Conservation (phyloP, 2,329 filamentous ascomycete species). For the Aspergillus terreus region DNA sequence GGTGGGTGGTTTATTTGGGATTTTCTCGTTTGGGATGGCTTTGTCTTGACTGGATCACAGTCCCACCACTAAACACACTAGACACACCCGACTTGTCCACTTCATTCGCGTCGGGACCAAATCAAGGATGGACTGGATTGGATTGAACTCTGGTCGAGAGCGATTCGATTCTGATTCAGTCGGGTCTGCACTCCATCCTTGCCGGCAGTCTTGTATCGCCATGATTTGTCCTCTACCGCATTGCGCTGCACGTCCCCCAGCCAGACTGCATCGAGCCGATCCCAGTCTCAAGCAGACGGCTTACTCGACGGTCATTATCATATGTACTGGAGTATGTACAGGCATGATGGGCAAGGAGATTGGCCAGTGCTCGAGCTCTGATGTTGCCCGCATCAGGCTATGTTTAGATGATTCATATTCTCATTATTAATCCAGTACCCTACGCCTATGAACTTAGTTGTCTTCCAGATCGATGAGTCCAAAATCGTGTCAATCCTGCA, state of each 20-base stretch:
- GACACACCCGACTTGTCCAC: not conserved
- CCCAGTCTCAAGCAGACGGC: not conserved
- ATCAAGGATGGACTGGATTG: no score
- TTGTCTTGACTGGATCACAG: no score
- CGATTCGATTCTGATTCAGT: no score
- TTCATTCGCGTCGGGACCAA: no score
- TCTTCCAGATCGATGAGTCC: constrained; percentile 11
- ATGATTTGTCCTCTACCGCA: not conserved
- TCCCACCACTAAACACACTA: not conserved
- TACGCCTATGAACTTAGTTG: no score
- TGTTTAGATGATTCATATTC: no score
- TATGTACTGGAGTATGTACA: not conserved
- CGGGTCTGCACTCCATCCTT: not conserved
- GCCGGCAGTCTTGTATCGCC: not conserved
- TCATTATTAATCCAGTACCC: no score
- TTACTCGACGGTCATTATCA: not conserved
- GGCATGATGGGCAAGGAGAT: no score
- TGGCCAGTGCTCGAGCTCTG: no score
- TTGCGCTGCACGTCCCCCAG: not conserved
- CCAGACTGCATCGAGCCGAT: not conserved
- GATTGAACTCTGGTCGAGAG: no score
- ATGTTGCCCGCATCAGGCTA: no score
- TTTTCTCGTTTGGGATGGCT: not conserved
- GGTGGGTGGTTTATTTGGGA: not conserved
- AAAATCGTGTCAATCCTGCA: constrained; percentile 16